Base-by-base conservation (phyloP, 1,284 basidiomycete species). In the Ustilago trichophora region DNA sequence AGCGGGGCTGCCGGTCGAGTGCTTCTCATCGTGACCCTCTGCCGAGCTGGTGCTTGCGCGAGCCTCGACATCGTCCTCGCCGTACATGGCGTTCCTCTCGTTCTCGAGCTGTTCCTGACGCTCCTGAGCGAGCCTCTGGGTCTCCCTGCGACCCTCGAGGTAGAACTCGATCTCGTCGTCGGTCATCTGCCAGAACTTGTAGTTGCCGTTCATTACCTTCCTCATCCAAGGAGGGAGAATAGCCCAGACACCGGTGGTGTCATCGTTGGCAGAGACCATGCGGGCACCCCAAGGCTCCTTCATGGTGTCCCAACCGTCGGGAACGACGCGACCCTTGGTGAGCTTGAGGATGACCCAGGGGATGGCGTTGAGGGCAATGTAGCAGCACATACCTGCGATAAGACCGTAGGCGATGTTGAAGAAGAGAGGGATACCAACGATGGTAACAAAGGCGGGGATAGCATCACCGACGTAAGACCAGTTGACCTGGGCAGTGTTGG, bases 321-420 rank as follows among this genome's bases (percentile, higher is more conserved):
- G 91, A 2, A 87, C 80, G 54, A 93, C 84, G 41, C 87, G 85
- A n/a, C 86, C 88, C 11, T 86, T 83, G 25, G 86, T 64, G 72
- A 85, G 87, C 70, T 84, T 85, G 56, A 91, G 36, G n/a, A 86
- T 34, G 77, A 86, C 85, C 72, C 72, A 73, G 4, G 90, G 87
- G 37, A 88, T 83, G 37, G 88, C 88, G 80, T 93, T 92, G 65
- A 93, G 84, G 43, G 91, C 71, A 47, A 91, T 77, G 82, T 91
- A 92, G 18, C 87, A 86, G 45, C 85, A 54, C 60, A 93, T 85
- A 44, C 91, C 91, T 0, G 89, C 89, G 64, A 93, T 92, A 76
- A 93, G 88, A 72, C 91, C 92, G 80, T 93, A 93, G 25, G 91
- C 90, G 78, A 93, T 92, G 85, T 89, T 91, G 77, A 63, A 78